These are phyloP conservation scores for Sanguinoderma infundibulare DNA, from an alignment of 1,284 basidiomycete species.

Conservation along the genomic window DNA sequence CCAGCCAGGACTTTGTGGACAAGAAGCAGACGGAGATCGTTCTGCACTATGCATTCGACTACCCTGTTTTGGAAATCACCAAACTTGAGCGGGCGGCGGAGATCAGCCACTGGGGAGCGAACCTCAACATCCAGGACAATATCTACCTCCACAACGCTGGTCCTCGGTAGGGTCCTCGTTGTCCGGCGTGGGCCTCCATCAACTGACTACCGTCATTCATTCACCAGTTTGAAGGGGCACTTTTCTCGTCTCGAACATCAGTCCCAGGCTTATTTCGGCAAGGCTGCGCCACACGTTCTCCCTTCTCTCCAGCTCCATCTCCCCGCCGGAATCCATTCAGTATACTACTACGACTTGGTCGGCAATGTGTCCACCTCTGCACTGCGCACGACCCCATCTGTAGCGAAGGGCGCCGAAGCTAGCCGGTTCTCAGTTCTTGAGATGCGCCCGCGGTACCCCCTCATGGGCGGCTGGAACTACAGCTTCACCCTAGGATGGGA, in stretches of 20 bases:
- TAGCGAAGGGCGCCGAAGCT: slow-evolving; percentile 56
- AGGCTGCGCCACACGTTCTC: slow-evolving; percentile 71
- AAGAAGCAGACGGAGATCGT: slow-evolving; percentile 67
- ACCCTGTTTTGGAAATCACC: slow-evolving; percentile 80
- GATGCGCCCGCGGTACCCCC: slow-evolving; percentile 87
- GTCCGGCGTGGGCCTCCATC: background rate
- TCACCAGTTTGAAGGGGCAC: slow-evolving; percentile 85
- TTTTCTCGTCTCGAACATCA: slow-evolving; percentile 95
- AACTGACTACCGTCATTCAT: background rate
- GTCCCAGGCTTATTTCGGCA: slow-evolving; percentile 69
- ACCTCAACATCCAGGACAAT: slow-evolving; percentile 92
- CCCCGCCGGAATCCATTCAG: slow-evolving; percentile 79
- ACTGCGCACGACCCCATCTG: slow-evolving; percentile 71
- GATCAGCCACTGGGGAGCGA: slow-evolving; percentile 96
- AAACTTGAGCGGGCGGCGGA: slow-evolving; percentile 82
- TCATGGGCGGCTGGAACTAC: slow-evolving; percentile 98
- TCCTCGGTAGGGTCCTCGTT: slow-evolving; percentile 64
- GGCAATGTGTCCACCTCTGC: slow-evolving; percentile 97
- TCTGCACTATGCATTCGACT: slow-evolving; percentile 83
- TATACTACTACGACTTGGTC: slow-evolving; percentile 90
- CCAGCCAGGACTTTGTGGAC: slow-evolving; percentile 56
- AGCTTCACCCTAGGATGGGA: slow-evolving; percentile 95
- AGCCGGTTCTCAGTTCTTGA: slow-evolving; percentile 74
- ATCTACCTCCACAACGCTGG: slow-evolving; percentile 88
- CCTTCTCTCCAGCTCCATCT: slow-evolving; percentile 75